These are phyloP conservation scores for Hirsutella minnesotensis DNA, from an alignment of 2,329 filamentous ascomycete genomes.

Conservation along the genomic window DNA sequence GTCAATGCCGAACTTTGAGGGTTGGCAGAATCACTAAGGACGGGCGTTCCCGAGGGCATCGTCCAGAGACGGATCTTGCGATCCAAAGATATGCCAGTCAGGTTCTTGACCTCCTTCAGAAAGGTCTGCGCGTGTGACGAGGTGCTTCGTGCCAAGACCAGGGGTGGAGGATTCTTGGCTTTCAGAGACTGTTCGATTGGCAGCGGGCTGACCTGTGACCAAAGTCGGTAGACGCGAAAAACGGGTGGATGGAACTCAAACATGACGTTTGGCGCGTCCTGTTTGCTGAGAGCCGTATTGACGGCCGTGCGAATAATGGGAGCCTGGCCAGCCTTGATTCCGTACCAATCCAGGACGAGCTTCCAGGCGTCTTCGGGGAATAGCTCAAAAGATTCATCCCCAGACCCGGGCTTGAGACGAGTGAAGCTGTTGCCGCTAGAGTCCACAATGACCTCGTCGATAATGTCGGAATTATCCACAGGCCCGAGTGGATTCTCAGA, in stretches of 20 bases:
- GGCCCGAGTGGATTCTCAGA: constrained; percentile 55
- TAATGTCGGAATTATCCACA: constrained; percentile 78
- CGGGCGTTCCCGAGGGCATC: constrained; percentile 34
- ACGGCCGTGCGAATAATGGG: constrained; percentile 67
- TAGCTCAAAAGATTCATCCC: constrained; percentile 62
- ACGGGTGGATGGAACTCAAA: constrained; percentile 80
- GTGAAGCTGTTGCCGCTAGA: constrained; percentile 48
- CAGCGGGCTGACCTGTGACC: constrained; percentile 45
- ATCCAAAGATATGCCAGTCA: constrained; percentile 52
- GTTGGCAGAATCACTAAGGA: constrained; percentile 18
- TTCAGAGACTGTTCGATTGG: constrained; percentile 47
- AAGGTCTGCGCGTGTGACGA: constrained; percentile 63
- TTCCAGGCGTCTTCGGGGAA: constrained; percentile 75
- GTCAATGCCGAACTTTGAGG: constrained; percentile 24
- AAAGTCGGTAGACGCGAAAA: constrained; percentile 73
- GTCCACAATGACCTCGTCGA: constrained; percentile 47
- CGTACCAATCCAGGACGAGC: constrained; percentile 72
- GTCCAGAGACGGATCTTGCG: constrained; percentile 72
- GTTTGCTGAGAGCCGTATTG: constrained; percentile 46
- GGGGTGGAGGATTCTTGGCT: constrained; percentile 47
- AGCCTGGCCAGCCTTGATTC: constrained; percentile 54
- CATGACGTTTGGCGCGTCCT: constrained; percentile 48
- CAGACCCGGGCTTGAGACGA: constrained; percentile 57
- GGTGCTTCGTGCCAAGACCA: constrained; percentile 58
- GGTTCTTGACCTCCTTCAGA: constrained; percentile 58